Evolutionary conservation across 805 yeast genomes (phyloP).

Genomic region (Cyberlindnera mississippiensis): DNA sequence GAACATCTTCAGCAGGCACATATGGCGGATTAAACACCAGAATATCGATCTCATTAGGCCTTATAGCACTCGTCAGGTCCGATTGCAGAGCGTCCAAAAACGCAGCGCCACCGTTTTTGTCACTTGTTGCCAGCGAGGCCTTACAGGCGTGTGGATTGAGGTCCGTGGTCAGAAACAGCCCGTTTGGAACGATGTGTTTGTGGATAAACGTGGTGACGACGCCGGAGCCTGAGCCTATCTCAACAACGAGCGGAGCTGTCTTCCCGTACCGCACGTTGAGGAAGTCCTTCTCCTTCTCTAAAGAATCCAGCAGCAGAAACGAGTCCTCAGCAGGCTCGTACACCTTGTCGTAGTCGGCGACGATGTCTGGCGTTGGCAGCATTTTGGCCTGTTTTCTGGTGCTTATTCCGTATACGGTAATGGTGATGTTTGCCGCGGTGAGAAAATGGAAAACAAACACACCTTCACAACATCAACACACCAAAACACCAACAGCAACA

Average conservation of each 20-base stretch:
- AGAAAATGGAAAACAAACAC: too few species aligned
- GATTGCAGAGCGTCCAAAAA: constrained; percentile 51
- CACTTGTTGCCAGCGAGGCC: constrained; percentile 44
- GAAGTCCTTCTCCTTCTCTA: constrained; percentile 54
- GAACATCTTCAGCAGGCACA: constrained; percentile 83
- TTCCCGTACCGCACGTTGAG: constrained; percentile 33
- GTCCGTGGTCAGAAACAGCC: constrained; percentile 67
- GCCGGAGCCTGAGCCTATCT: constrained; percentile 93
- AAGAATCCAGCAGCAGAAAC: constrained; percentile 72
- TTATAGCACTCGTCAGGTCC: constrained; percentile 50
- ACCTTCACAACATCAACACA: neutral
- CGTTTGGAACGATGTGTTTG: constrained; percentile 48
- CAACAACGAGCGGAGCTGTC: constrained; percentile 58
- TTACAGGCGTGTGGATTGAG: constrained; percentile 73
- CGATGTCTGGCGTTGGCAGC: constrained; percentile 76
- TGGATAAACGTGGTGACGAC: constrained; percentile 76
- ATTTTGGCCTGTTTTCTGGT: constrained; percentile 33
- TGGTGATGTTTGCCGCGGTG: too few species aligned
- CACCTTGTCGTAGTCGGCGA: constrained; percentile 63
- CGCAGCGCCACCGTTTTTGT: constrained; percentile 28
- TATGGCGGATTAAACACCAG: constrained; percentile 94
- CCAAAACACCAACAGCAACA: neutral
- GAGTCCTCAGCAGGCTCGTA: constrained; percentile 97
- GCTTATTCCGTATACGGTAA: too few species aligned
- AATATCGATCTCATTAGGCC: constrained; percentile 52